Conservation (phyloP, 257 asterid species). For the Ajuga chamaepitys region DNA sequence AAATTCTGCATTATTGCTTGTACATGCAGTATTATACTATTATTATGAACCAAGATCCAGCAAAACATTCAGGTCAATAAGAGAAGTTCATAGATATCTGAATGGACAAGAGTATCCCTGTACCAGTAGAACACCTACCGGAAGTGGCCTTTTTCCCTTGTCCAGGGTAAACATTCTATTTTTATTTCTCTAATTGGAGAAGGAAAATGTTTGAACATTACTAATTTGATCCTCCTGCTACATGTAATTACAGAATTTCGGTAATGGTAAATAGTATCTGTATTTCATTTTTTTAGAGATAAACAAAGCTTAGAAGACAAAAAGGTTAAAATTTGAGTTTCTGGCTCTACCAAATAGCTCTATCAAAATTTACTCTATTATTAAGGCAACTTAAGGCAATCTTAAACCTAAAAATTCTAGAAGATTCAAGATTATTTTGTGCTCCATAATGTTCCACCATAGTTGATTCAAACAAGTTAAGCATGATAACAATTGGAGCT, state of each 20-base stretch:
- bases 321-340: neutral
- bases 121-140: neutral
- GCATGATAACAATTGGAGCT: no score
- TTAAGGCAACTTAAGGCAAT: no score
- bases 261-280: neutral
- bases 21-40: constrained; percentile 64
- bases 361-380: no score
- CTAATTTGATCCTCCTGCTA: neutral
- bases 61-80: constrained; percentile 52
- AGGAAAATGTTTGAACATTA: neutral
- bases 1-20: neutral
- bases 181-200: neutral
- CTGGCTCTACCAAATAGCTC: neutral
- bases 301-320: neutral
- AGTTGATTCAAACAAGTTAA: no score
- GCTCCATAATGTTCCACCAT: no score
- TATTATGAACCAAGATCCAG: constrained; percentile 75
- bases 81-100: constrained; percentile 41
- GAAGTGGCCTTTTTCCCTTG: neutral
- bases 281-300: neutral
- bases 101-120: constrained; percentile 28
- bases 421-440: no score
- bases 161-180: neutral
- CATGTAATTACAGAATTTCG: neutral
- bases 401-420: no score